Conservation (phyloP, 208 protist species). For the Leishmania martiniquensis region DNA sequence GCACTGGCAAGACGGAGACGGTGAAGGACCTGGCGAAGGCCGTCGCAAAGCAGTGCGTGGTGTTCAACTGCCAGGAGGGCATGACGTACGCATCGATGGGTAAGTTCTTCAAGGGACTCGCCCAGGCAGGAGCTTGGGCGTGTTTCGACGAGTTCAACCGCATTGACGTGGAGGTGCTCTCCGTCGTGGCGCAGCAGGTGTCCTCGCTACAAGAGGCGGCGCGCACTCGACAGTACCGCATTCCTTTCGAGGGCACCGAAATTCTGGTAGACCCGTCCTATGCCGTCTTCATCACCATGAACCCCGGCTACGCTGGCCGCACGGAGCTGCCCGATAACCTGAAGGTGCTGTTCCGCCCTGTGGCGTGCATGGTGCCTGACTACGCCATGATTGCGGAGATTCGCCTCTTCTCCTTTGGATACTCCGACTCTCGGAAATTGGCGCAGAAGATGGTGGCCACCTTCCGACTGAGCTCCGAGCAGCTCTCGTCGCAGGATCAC, state of each 20-base stretch:
- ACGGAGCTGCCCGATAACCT: constrained; percentile 99
- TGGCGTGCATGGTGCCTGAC: constrained; percentile 99
- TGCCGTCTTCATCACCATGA: constrained; percentile 98
- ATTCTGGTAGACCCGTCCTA: constrained; percentile 94
- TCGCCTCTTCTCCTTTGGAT: constrained; percentile 98
- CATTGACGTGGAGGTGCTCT: constrained; percentile 97
- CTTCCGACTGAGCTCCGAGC: constrained; percentile 97
- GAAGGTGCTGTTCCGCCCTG: constrained; percentile 97
- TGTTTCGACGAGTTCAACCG: constrained; percentile 99
- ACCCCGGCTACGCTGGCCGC: constrained; percentile 98
- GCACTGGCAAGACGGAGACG: constrained; percentile 98
- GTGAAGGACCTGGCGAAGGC: constrained; percentile 98
- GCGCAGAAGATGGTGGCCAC: constrained; percentile 98
- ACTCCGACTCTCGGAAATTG: constrained; percentile 94
- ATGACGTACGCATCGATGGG: constrained; percentile 97
- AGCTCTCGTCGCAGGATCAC: constrained; percentile 98
- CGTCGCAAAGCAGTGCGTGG: constrained; percentile 97
- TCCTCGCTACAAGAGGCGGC: constrained; percentile 94
- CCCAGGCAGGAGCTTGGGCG: constrained; percentile 95
- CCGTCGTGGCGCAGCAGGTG: constrained; percentile 97
- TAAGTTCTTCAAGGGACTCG: constrained; percentile 98
- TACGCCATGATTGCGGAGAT: constrained; percentile 99
- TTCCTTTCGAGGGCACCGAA: constrained; percentile 95
- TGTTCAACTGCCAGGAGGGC: constrained; percentile 98
- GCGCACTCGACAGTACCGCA: constrained; percentile 77